Base-by-base conservation (phyloP, 1,139 yeast genomes). In the Pneumocystis canis region DNA sequence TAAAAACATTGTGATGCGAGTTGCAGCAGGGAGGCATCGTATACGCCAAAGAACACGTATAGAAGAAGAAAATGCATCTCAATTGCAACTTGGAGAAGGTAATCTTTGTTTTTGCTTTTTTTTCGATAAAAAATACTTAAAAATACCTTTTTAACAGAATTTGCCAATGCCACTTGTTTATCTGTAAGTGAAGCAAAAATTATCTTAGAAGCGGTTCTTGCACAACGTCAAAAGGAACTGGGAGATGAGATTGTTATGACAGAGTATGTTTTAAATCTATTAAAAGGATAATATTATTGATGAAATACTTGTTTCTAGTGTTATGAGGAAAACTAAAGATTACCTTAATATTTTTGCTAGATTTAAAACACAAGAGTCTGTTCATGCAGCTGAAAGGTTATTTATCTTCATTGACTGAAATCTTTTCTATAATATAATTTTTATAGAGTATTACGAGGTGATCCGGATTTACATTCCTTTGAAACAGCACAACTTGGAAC, bases 401-500 rank as follows among this genome's bases (percentile, higher is more conserved):
- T 87, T 70, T 77, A 90, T 68, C 78, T 90, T 70, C 87, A 84
- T 70, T 82, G 89, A n/a, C n/a, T n/a, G n/a, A n/a, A n/a, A n/a
- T 64, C 69, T 75, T 28, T 63, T 54, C 18, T 18, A 37, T 58
- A 20, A 25, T n/a, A 18, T n/a, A 58, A 64, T 60, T 37, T 40
- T 64, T 18, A 47, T 18, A 60, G 62, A 31, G 60, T 57, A 14
- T 58, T 60, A 11, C 37, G 54, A 47, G 54, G 54, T 3, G 54
- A 57, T 11, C 59, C 40, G 61, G 84, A 84, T 47, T 77, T 92
- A 70, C 98, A 92, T 76, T 97, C 98, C 1, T 94, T 92, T 73
- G 99, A 92, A 75, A 79, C 89, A 63, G 96, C 98, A 0, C 98
- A 92, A 75, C 78, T 92, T 63, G 96, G 97, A 0, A 88, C 95